Evolutionary conservation across 176 grass and related monocot genomes (phyloP).

Genomic region (Triticum timopheevii): DNA sequence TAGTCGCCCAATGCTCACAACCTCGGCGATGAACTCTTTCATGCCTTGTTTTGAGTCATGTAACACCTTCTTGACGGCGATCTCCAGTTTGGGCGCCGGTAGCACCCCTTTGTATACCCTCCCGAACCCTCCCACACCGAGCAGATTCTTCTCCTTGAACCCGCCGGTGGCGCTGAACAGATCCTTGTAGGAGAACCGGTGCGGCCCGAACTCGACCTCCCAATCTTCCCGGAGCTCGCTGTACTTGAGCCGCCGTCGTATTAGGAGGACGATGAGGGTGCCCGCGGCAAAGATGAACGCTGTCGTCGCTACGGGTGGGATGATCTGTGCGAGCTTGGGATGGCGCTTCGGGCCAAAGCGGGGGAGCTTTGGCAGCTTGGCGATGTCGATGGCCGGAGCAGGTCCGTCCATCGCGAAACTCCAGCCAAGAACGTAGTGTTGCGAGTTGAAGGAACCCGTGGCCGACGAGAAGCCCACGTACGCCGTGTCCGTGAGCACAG

Average conservation of each 20-base stretch:
- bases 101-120: slow-evolving; percentile 5
- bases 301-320: neutral
- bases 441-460: slow-evolving; percentile 4
- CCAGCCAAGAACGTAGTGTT: slow-evolving; percentile 6
- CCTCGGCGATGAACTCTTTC: slow-evolving; percentile 6
- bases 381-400: slow-evolving; percentile 7
- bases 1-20: neutral
- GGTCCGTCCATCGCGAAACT: neutral
- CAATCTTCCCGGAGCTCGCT: neutral
- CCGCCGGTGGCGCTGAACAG: neutral
- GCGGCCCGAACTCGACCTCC: slow-evolving; percentile 17
- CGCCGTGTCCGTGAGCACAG: slow-evolving; percentile 12
- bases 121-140: neutral
- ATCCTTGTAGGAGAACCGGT: slow-evolving; percentile 10
- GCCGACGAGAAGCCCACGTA: slow-evolving; percentile 5
- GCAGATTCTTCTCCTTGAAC: slow-evolving; percentile 12
- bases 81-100: neutral
- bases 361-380: slow-evolving; percentile 1
- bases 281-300: neutral
- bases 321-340: neutral
- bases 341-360: neutral
- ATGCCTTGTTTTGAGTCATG: slow-evolving; percentile 8
- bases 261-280: neutral
- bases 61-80: neutral
- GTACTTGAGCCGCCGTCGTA: slow-evolving; percentile 1